Base-by-base conservation (phyloP, 257 asterid species). In the Nicotiana otophora region DNA sequence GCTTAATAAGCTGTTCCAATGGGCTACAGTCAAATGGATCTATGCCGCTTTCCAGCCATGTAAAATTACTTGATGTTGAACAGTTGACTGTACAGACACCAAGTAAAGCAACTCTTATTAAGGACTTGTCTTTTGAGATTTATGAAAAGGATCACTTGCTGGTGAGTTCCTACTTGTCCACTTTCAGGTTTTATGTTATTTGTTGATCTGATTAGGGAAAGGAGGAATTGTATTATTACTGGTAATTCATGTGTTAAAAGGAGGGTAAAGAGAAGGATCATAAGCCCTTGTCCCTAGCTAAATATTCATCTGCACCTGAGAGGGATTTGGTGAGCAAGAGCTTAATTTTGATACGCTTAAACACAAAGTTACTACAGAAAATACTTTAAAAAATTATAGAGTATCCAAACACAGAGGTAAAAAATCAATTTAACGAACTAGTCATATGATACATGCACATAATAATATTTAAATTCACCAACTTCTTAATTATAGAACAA, bases 81-180 rank as follows among this genome's bases (percentile, higher is more conserved):
- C 84, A 87, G 81, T 88, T 95, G 90, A 95, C 96, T 68, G 88
- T 95, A 72, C 87, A 88, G 86, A 88, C 99, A 39, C 99, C 99
- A 82, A 90, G 92, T 81, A 83, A 87, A 77, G 85, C 92, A 82
- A 88, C 90, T 65, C 97, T 95, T 82, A 91, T 95, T 72, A 86
- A 88, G 86, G 95, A 91, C 86, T 87, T 95, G 88, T 91, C 97
- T 7, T 77, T 95, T 69, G 92, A 92, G 82, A 89, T 95, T 83
- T 87, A 77, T 82, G 97, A 91, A 89, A 87, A 84, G 82, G 91
- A 91, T 84, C 92, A 93, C 85, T 89, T 95, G 82, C 92, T 95
- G 97, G 98, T 95, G 83, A 77, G 94, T 51, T 77, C 84, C 69
- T 66, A 51, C 80, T 16, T 70, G 76, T 70, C 68, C 55, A 77